These are phyloP conservation scores for Endoconidiophora polonica DNA, from an alignment of 2,329 filamentous ascomycete genomes.

Conservation along the genomic window DNA sequence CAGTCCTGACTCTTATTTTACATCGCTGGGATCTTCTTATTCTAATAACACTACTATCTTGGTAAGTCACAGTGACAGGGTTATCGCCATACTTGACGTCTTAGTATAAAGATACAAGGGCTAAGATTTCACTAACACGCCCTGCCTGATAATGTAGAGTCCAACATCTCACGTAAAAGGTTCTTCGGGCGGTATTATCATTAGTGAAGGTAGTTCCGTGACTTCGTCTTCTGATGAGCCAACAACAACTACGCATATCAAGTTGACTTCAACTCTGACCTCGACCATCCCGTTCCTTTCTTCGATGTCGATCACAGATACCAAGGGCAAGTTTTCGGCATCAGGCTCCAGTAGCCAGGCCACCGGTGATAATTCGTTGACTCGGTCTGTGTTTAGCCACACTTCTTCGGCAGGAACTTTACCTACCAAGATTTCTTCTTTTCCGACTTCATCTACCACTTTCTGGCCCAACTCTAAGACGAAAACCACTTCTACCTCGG, in stretches of 20 bases:
- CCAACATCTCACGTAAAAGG: background rate
- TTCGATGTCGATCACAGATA: background rate
- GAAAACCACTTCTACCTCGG: background rate
- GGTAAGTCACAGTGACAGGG: background rate
- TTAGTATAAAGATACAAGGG: background rate
- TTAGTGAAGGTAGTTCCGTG: background rate
- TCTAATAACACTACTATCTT: background rate
- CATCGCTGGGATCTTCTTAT: background rate
- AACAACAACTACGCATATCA: slow-evolving; percentile 5
- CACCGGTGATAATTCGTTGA: background rate
- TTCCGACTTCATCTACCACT: background rate
- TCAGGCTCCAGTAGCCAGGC: background rate
- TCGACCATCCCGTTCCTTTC: slow-evolving; percentile 5
- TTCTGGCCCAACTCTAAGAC: background rate
- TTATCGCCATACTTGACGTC: background rate
- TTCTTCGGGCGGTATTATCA: background rate
- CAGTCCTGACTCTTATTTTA: background rate
- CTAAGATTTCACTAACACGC: background rate
- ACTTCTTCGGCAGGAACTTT: background rate
- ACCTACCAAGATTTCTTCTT: background rate
- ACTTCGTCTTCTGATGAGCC: background rate
- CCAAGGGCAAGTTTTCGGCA: background rate
- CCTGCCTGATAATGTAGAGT: background rate
- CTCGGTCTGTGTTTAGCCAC: background rate
- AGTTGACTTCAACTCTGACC: background rate